Conservation (phyloP, 139 green algal species). For the Picochlorum sp. region DNA sequence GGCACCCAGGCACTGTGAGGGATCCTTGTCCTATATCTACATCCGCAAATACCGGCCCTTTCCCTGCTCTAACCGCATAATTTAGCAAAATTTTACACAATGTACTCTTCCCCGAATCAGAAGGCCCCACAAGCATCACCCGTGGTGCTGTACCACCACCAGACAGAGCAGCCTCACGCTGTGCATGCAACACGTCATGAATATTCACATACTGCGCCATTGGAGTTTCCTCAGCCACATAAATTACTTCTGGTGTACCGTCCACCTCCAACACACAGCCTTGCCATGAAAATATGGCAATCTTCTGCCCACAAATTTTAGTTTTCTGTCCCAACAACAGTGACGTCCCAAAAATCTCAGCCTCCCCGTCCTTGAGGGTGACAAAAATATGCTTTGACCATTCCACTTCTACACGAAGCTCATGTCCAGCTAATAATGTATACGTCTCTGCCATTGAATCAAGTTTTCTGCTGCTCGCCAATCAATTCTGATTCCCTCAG, state of each 20-base stretch:
- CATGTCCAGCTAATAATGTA: slow-evolving; percentile 12
- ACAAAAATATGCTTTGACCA: slow-evolving; percentile 29
- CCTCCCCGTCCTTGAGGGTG: slow-evolving; percentile 44
- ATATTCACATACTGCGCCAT: slow-evolving; percentile 73
- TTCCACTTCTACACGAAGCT: slow-evolving; percentile 50
- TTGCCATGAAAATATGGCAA: slow-evolving; percentile 78
- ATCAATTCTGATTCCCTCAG: too few relatives aligned
- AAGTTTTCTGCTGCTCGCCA: too few relatives aligned
- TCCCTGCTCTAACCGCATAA: slow-evolving; percentile 68
- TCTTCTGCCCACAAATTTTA: slow-evolving; percentile 54
- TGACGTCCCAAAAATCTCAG: slow-evolving; percentile 84
- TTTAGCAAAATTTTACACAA: slow-evolving; percentile 76
- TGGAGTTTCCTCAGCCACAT: slow-evolving; percentile 70
- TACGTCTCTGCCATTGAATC: too few relatives aligned
- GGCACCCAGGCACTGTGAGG: slow-evolving; percentile 70
- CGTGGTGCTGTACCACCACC: slow-evolving; percentile 13
- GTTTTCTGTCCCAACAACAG: slow-evolving; percentile 49
- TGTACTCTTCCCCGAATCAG: slow-evolving; percentile 79
- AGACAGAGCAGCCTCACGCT: slow-evolving; percentile 31
- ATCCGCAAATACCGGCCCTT: slow-evolving; percentile 69
- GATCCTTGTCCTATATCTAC: slow-evolving; percentile 86
- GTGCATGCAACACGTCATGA: slow-evolving; percentile 56
- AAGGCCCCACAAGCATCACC: slow-evolving; percentile 66
- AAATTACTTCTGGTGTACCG: slow-evolving; percentile 45
- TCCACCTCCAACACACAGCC: slow-evolving; percentile 58